Base-by-base conservation (phyloP, 2,329 filamentous ascomycete genomes). In the Neopestalotiopsis sp. region DNA sequence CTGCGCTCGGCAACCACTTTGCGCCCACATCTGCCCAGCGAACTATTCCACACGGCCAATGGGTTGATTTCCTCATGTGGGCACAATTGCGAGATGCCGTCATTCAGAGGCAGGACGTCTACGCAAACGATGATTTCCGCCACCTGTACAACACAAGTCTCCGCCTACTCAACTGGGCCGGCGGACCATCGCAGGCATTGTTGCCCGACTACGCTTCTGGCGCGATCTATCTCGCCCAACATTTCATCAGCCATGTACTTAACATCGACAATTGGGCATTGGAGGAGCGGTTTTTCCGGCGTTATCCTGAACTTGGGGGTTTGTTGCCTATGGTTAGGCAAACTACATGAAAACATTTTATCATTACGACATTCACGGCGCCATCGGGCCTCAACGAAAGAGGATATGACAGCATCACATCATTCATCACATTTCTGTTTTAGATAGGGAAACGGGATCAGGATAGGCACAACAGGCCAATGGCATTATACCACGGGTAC, bases 81-180 rank as follows among this genome's bases (percentile, higher is more conserved):
- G 74, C 74, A 30, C 73, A 75, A 45, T 71, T 83, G 32, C 79
- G 79, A 68, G 78, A 80, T 65, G 76, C 73, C 56, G 73, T 79
- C 61, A 80, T 81, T 30, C 73, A 77, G 61, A 77, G 77, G 28
- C 81, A 80, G 68, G 74, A 77, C 17, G 64, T 76, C 4, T 83
- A 83, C 67, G 77, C 76, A 56, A 82, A 77, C 7, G 74, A 77
- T 2, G 79, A 82, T 65, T 82, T 82, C 58, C 75, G 76, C 56
- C 73, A 75, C 66, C 61, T 79, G 53, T 82, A 82, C 70, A 76
- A 73, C 58, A 71, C 73, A 49, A 78, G 75, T 66, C 66, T 82
- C 61, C 78, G 77, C 40, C 70, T 78, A 64, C 71, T 78, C 61
- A 79, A 81, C 58, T 82, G 79, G 81, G 75, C 77, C 32, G 71